A percentile compares a stretch with the other conserved stretches of the same genome.
These are phyloP conservation scores for Cladosporium sp. DNA, from an alignment of 2,329 filamentous ascomycete genomes.

Conservation along the genomic window DNA sequence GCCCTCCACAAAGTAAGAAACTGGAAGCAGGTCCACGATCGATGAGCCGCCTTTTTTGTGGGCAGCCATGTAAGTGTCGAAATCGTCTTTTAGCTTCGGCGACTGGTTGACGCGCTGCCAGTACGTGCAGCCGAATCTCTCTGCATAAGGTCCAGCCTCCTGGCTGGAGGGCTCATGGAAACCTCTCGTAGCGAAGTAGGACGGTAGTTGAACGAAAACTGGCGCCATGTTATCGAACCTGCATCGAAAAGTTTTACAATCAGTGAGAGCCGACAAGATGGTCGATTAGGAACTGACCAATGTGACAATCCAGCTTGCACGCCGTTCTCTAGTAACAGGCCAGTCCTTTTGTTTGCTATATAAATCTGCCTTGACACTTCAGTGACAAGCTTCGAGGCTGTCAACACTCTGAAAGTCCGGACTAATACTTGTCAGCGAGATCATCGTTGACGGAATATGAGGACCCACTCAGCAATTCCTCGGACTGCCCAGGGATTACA, in stretches of 20 bases:
- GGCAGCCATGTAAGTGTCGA: background rate
- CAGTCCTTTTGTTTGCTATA: background rate
- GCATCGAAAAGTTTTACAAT: background rate
- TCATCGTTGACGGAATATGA: background rate
- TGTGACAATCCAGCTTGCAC: background rate
- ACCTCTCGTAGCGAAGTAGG: background rate
- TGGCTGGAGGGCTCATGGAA: background rate
- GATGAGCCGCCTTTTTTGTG: background rate
- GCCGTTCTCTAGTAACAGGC: background rate
- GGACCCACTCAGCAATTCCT: background rate
- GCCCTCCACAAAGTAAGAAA: background rate
- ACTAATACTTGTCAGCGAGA: background rate
- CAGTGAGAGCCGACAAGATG: background rate
- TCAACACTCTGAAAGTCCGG: background rate
- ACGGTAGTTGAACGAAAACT: background rate
- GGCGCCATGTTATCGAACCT: background rate
- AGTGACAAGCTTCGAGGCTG: background rate
- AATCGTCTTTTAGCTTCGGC: background rate
- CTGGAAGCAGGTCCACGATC: background rate
- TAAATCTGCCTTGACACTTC: background rate
- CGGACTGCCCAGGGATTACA: background rate
- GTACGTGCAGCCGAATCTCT: background rate
- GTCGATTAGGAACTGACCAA: background rate
- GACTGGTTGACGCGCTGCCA: background rate
- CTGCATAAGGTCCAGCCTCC: background rate